Conservation (phyloP, 495 filamentous ascomycete genomes). For the Talaromyces trachyspermus region DNA sequence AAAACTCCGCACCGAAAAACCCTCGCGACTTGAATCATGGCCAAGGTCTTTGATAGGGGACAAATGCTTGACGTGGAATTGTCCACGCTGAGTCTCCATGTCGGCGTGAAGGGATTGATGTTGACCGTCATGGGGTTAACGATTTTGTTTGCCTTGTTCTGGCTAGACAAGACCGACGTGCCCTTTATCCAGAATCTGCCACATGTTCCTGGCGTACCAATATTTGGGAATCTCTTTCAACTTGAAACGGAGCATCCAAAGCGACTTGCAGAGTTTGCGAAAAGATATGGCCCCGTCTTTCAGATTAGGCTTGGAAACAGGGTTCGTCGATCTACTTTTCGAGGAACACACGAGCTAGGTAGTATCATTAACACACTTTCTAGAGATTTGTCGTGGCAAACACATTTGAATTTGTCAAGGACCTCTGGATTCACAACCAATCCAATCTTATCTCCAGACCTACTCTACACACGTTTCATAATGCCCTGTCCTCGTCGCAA, state of each 20-base stretch:
- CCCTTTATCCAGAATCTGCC: conserved; percentile 43
- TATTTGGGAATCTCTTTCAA: conserved; percentile 44
- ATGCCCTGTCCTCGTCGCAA: conserved; percentile 48
- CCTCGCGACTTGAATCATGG: no score
- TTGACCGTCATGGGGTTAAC: conserved; percentile 10
- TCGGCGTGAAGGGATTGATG: no score
- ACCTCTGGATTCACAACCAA: conserved; percentile 48
- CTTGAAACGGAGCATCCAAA: conserved; percentile 36
- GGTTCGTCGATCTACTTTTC: conserved; percentile 12
- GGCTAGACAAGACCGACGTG: conserved; percentile 32
- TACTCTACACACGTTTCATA: conserved; percentile 59
- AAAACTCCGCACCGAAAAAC: no score
- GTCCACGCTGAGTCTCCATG: no score
- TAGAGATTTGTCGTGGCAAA: conserved; percentile 54
- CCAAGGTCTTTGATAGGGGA: no score
- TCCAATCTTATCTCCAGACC: conserved; percentile 50
- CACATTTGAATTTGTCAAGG: conserved; percentile 46
- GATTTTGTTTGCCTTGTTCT: conserved; percentile 38
- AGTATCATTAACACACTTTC: conserved; percentile 30
- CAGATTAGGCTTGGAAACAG: conserved; percentile 58
- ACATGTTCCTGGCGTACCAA: conserved; percentile 39
- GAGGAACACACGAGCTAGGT: not conserved
- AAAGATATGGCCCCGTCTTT: conserved; percentile 51
- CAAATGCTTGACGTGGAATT: no score
- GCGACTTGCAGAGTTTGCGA: conserved; percentile 35